phyloP scores from a whole-genome alignment of 2,329 filamentous ascomycete species.

The Colletotrichum musae region DNA sequence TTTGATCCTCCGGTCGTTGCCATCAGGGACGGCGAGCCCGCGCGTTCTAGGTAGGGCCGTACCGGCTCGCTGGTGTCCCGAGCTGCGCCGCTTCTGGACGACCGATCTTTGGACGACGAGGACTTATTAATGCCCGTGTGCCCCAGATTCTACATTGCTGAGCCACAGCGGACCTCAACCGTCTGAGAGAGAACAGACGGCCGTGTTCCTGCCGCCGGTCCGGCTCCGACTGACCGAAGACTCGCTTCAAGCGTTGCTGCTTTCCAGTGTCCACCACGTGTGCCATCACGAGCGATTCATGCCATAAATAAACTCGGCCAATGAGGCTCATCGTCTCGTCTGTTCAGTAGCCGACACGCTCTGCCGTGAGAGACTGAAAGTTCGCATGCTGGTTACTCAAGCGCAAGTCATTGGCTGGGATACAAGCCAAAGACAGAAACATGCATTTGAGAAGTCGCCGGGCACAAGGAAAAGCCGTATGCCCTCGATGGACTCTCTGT shows the following conservation, averaged over 20 bases:
- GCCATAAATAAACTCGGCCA: neutral
- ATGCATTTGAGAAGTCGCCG: too few species aligned
- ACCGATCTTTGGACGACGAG: slow-evolving; percentile 19
- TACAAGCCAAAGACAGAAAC: too few species aligned
- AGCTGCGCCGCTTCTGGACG: slow-evolving; percentile 10
- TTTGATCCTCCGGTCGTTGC: neutral
- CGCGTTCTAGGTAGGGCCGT: slow-evolving; percentile 9
- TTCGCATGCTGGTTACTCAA: too few species aligned
- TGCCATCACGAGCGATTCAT: neutral
- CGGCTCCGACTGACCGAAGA: neutral
- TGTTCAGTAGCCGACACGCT: neutral
- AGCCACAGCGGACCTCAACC: neutral
- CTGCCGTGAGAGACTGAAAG: neutral
- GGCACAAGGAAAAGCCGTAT: too few species aligned
- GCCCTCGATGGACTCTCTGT: neutral
- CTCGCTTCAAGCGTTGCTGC: neutral
- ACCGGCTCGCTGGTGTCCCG: slow-evolving; percentile 1
- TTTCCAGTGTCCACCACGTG: neutral
- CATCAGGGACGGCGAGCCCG: neutral
- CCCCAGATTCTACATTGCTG: neutral
- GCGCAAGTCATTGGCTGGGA: too few species aligned
- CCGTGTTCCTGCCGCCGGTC: neutral
- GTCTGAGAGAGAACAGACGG: neutral
- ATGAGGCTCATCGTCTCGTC: neutral
- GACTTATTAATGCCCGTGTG: neutral